These are phyloP conservation scores for Pseudogymnoascus sp. DNA, from an alignment of 2,329 filamentous ascomycete genomes.

Conservation along the genomic window DNA sequence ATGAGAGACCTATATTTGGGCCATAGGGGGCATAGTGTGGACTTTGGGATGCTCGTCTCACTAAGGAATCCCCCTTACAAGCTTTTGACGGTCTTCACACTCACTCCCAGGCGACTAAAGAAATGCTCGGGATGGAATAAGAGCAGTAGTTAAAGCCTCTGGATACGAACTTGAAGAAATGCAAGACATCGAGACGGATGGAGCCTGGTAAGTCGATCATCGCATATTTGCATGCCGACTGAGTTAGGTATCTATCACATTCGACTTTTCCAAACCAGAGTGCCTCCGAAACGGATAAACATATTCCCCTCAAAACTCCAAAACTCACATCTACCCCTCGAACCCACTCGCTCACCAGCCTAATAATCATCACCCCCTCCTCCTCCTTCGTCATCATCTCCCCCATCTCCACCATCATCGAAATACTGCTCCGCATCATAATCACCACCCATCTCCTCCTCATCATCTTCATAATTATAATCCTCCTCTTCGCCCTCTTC, in stretches of 20 bases:
- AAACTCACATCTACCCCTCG: not conserved
- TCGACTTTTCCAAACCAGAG: not conserved
- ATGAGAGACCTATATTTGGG: no score
- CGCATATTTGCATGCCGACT: not conserved
- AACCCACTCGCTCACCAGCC: conserved; percentile 12
- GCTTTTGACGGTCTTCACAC: no score
- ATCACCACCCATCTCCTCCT: conserved; percentile 49
- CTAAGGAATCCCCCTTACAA: no score
- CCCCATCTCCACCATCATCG: conserved; percentile 47
- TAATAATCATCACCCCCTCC: conserved; percentile 42
- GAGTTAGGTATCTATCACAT: not conserved
- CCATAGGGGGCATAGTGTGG: no score
- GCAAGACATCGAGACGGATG: not conserved
- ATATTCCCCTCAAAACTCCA: not conserved
- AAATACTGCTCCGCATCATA: conserved; percentile 60
- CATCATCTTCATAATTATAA: conserved; percentile 51
- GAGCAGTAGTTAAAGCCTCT: not conserved
- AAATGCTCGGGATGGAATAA: not conserved
- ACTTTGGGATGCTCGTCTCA: no score
- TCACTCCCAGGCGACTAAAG: not conserved
- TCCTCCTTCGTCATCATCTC: conserved; percentile 45
- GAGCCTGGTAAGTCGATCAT: not conserved
- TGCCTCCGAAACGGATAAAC: not conserved
- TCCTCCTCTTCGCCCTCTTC: conserved; percentile 36
- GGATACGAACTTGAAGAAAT: not conserved